Base-by-base conservation (phyloP, 1,284 basidiomycete species). In the Ustilago sp. region DNA sequence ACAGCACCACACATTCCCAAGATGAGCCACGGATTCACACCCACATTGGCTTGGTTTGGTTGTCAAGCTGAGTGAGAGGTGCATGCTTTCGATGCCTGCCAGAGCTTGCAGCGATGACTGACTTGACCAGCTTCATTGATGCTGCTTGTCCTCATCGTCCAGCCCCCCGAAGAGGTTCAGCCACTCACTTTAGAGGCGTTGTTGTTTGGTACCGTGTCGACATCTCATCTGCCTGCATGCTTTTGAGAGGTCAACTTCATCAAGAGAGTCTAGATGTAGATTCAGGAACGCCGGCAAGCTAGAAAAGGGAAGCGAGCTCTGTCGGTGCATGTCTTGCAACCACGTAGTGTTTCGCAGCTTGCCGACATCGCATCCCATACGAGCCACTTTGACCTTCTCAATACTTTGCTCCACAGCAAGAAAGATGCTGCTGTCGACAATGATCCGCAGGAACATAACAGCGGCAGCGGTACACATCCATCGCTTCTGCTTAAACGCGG, bases 41-140 rank as follows among this genome's bases (percentile, higher is more conserved):
- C 6, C 34, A 36, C 5, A 9, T 36, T 19, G 45, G 19, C 6
- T 41, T 48, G 45, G 45, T 48, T 56, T 43, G 52, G 52, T 62
- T 55, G 60, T 41, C 38, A 51, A 55, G 41, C 41, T 62, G 52
- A 62, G 53, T 56, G 53, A 63, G 53, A 23, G 28, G 28, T 41
- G 52, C 52, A 62, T 54, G 59, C 34, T 39, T 23, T 23, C 43
- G 58, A 41, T 41, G 39, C 17, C 39, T n/a, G 39, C 43, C 19
- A 8, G 43, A 45, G 7, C 43, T 5, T 58, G 23, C 39, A 55
- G 52, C 52, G n/a, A 41, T 38, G 35, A 53, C 19, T 53, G 35
- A 53, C 19, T 45, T 61, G 59, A 53, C 50, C 36, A 51, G 13
- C 34, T 54, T 54, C 34, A 32, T 54, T 35, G 19, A 7, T 34